These are phyloP conservation scores for Rhodosporidiobolus odoratus DNA, from an alignment of 768 basidiomycete genomes.

Conservation along the genomic window DNA sequence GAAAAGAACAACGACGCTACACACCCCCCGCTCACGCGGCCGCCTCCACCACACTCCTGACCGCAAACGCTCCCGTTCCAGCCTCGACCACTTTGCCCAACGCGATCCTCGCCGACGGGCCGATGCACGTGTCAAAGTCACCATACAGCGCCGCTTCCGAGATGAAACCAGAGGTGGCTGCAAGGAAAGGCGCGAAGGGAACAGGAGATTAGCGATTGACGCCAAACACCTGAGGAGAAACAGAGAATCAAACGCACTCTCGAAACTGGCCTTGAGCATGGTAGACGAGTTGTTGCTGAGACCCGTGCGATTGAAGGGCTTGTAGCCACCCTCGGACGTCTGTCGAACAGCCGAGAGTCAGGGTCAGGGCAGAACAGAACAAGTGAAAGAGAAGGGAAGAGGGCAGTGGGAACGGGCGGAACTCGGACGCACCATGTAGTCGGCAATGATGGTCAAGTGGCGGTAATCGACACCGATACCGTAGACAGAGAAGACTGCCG, in stretches of 20 bases:
- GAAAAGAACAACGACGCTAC: background rate
- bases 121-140: constrained; percentile 80
- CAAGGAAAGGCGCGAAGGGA: background rate
- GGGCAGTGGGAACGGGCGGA: constrained; percentile 1
- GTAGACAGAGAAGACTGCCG: constrained; percentile 86
- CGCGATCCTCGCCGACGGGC: constrained; percentile 84
- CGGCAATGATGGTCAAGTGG: constrained; percentile 93
- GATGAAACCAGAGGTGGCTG: constrained; percentile 81
- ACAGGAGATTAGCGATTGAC: background rate
- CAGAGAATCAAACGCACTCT: constrained; percentile 45
- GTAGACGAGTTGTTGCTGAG: constrained; percentile 91
- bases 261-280: constrained; percentile 92
- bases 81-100: constrained; percentile 75
- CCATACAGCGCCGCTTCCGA: constrained; percentile 90
- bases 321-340: constrained; percentile 98
- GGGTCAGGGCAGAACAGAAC: background rate
- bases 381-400: no score
- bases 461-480: constrained; percentile 90
- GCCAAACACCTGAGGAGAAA: background rate
- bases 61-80: constrained; percentile 94
- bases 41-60: constrained; percentile 45
- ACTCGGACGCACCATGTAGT: constrained; percentile 79
- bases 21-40: constrained; percentile 1
- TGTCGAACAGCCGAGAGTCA: constrained; percentile 45
- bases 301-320: constrained; percentile 94